Evolutionary conservation across 2,329 filamentous ascomycete species (phyloP), one percentile per base, ranked within the genome.

Genomic region (Stachybotrys elegans): DNA sequence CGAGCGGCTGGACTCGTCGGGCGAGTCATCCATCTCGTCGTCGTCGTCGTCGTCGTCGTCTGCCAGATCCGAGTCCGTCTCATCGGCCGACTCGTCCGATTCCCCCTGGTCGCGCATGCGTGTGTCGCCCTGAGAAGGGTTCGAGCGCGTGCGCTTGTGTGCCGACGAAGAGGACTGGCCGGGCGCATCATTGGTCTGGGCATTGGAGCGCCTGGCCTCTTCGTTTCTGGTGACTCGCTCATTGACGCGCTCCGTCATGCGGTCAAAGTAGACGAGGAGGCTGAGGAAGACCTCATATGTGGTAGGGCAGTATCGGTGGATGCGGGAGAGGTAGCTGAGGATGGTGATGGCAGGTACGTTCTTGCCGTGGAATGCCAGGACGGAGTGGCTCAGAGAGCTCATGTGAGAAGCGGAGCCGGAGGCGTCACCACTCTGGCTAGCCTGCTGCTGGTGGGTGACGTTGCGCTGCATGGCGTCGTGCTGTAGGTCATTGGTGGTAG

Each of bases 251-350:
- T 97, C 93, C 35, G 92, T 96, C 93, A 98, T 98, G 49, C 93
- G 86, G 63, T 98, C 93, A 67, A 98, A 98, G 67, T 97, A 98
- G 23, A 98, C 91, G 44, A 98, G 70, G 57, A 98, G 69, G 61
- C 91, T 96, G 48, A 98, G 71, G 60, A 98, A 98, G 0, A 98
- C 93, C 66, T 98, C 93, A 62, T 95, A 98, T 1, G 93, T 97
- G 6, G 93, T 97, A 1, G 93, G 93, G 59, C 93, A 98, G 68
- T 98, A 98, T 70, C 96, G 96, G 70, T 98, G 92, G 61, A 98
- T 97, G 48, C 93, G 84, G 57, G 85, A 92, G 43, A 98, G 72
- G 58, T 98, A 98, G 74, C 90, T 97, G 48, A 95, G 73, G 48
- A 98, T 97, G 17, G 91, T 95, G 57, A 98, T 98, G 59, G 87